Conservation (phyloP, 2,329 filamentous ascomycete genomes). For the Xylaria sp. region DNA sequence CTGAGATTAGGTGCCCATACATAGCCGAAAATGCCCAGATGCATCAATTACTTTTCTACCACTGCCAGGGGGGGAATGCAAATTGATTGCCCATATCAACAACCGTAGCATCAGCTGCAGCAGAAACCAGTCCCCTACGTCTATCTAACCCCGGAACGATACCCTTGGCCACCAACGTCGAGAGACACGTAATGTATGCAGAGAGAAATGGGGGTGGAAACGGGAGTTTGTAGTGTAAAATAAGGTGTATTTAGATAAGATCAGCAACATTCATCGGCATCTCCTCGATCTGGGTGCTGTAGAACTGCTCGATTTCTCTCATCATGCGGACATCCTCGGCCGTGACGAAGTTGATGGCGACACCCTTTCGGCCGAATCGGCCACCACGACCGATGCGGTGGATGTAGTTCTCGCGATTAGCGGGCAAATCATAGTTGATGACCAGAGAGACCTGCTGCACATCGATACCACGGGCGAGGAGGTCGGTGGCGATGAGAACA, state of each 20-base stretch:
- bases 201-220: conserved; percentile 40
- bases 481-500: conserved; percentile 97
- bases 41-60: conserved; percentile 47
- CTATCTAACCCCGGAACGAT: conserved; percentile 45
- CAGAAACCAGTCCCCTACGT: conserved; percentile 33
- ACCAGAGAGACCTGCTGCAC: conserved; percentile 99
- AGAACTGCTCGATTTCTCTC: conserved; percentile 99
- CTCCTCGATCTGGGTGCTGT: conserved; percentile 99
- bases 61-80: conserved; percentile 36
- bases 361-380: conserved; percentile 99
- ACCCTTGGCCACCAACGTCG: conserved; percentile 41
- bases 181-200: conserved; percentile 43
- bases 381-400: conserved; percentile 99
- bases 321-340: conserved; percentile 99
- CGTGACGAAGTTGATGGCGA: conserved; percentile 99
- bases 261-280: conserved; percentile 96
- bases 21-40: conserved; percentile 48
- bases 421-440: conserved; percentile 99
- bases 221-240: conserved; percentile 29
- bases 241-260: conserved; percentile 68
- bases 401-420: conserved; percentile 99
- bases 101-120: conserved; percentile 31
- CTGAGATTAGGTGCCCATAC: conserved; percentile 48
- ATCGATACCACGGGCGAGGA: conserved; percentile 99
- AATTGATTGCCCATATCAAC: conserved; percentile 37